Percentiles rank a stretch among this genome's conserved stretches.
Conservation (phyloP, 148 eudicot genomes). For the Camellia lanceoleosa region DNA sequence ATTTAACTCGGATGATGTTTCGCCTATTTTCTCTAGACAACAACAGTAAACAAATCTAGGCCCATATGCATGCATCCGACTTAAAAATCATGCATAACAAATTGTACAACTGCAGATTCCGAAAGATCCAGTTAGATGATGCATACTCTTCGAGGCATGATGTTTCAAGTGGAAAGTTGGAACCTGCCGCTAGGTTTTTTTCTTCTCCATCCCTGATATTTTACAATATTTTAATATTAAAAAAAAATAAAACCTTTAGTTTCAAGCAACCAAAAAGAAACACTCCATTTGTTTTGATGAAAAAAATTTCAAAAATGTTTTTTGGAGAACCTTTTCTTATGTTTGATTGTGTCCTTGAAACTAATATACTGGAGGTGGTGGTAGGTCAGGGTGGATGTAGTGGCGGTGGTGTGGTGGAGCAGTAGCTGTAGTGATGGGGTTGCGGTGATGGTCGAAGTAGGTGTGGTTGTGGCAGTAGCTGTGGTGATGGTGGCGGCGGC, state of each 20-base stretch:
- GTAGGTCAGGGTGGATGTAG: too few species aligned
- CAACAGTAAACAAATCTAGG: constrained; percentile 10
- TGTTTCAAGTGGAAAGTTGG: constrained; percentile 58
- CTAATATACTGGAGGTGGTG: too few species aligned
- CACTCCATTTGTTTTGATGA: too few species aligned
- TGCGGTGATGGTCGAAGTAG: too few species aligned
- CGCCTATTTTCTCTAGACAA: constrained; percentile 13
- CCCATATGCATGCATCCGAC: background rate
- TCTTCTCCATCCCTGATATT: constrained; percentile 90
- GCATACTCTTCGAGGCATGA: background rate
- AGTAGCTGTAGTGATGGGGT: too few species aligned
- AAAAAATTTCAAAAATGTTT: too few species aligned
- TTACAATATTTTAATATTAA: background rate
- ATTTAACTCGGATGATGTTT: background rate
- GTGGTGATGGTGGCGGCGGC: too few species aligned
- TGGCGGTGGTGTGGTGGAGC: too few species aligned
- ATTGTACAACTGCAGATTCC: constrained; percentile 5
- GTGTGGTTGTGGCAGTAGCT: too few species aligned
- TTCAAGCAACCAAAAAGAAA: background rate
- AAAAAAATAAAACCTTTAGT: background rate
- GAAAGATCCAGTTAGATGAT: constrained; percentile 14
- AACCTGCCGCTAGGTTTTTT: constrained; percentile 80
- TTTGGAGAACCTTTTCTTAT: too few species aligned
- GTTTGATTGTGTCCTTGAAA: too few species aligned
- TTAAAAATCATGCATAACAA: background rate